Evolutionary conservation across 805 yeast species (phyloP).

Genomic region (Metschnikowia similis): DNA sequence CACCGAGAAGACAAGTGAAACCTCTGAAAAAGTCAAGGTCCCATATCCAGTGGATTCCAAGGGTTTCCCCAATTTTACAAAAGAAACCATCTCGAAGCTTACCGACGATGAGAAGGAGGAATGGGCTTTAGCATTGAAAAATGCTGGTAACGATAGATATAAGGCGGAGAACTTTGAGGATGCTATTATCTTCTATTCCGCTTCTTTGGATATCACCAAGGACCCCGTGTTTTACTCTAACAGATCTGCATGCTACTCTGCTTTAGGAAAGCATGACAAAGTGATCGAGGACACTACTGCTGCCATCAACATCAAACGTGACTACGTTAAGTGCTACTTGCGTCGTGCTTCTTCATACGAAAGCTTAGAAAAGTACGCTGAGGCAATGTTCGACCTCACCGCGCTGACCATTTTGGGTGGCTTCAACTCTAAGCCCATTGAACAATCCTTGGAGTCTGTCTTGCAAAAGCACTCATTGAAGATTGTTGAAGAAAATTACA

Average conservation of each 20-base stretch:
- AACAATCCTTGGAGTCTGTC: slow-evolving; percentile 80
- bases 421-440: slow-evolving; percentile 71
- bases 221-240: slow-evolving; percentile 93
- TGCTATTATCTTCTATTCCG: slow-evolving; percentile 78
- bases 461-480: slow-evolving; percentile 75
- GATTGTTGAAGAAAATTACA: slow-evolving; percentile 58
- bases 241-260: slow-evolving; percentile 93
- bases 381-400: slow-evolving; percentile 88
- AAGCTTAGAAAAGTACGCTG: slow-evolving; percentile 67
- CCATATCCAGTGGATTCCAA: slow-evolving; percentile 50
- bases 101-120: slow-evolving; percentile 51
- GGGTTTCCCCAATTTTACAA: slow-evolving; percentile 57
- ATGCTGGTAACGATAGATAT: slow-evolving; percentile 81
- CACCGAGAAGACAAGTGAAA: slow-evolving; percentile 12
- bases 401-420: slow-evolving; percentile 84
- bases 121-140: slow-evolving; percentile 75
- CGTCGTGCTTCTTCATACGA: slow-evolving; percentile 95
- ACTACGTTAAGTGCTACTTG: slow-evolving; percentile 83
- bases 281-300: slow-evolving; percentile 84
- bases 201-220: slow-evolving; percentile 67
- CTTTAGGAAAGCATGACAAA: slow-evolving; percentile 72
- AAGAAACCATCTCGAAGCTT: slow-evolving; percentile 42
- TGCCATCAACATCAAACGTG: slow-evolving; percentile 83
- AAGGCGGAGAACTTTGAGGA: slow-evolving; percentile 61
- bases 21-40: slow-evolving; percentile 9